Evolutionary conservation across 805 yeast genomes (phyloP).

Genomic region (Dipodascopsis tothii): DNA sequence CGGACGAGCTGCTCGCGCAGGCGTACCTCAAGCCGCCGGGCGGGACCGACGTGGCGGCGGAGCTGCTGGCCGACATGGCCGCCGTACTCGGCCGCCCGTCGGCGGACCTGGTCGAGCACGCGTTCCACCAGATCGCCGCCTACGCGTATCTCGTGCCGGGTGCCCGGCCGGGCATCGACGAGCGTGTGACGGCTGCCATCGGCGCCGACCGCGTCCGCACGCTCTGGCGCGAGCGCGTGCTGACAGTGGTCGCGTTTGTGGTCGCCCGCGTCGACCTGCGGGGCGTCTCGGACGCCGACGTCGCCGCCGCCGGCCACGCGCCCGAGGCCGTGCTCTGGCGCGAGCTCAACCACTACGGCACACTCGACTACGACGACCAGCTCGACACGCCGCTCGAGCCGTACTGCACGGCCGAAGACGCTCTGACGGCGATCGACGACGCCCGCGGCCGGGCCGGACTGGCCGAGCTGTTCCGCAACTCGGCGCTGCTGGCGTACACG

Average conservation of each 20-base stretch:
- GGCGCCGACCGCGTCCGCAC: background rate
- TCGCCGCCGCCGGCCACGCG: background rate
- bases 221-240: constrained; percentile 1
- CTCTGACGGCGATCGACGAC: background rate
- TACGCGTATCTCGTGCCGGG: background rate
- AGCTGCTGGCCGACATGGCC: background rate
- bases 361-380: background rate
- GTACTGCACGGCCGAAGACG: background rate
- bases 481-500: constrained; percentile 2
- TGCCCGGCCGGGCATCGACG: background rate
- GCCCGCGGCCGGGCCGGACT: background rate
- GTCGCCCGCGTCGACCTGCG: background rate
- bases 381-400: background rate
- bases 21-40: background rate
- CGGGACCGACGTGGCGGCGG: background rate
- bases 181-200: background rate
- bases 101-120: background rate
- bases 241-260: background rate
- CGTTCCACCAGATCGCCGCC: background rate
- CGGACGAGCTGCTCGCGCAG: constrained; percentile 2
- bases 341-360: background rate
- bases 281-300: background rate
- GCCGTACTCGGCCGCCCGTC: background rate
- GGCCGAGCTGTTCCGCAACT: background rate
- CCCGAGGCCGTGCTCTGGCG: constrained; percentile 1